Evolutionary conservation across 371 early-diverging fungal species (phyloP), one percentile per base, ranked within the genome.

Genomic region (Mucor indicus): DNA sequence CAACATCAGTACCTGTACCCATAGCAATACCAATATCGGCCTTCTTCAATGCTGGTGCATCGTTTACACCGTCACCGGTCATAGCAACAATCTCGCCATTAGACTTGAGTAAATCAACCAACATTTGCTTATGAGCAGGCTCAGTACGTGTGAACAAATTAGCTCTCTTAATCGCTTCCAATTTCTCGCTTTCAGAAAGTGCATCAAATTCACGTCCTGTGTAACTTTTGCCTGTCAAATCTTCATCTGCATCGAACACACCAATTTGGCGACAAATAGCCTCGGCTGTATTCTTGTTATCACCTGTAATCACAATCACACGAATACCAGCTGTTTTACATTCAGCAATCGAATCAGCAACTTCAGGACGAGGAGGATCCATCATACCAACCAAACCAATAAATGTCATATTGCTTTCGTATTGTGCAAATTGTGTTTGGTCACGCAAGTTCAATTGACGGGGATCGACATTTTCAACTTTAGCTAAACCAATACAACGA

Each of bases 61-160:
- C 98, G 67, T 98, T 98, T 32, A 97, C 97, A 75, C 98, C 98
- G 66, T 99, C 99, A 50, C 99, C 98, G 8, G 97, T 96, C 96
- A 99, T 96, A 25, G 96, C 98, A 12, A 96, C 96, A 30, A 97
- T 84, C 89, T 90, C 88, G 7, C 98, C 98, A 21, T 79, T 62
- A 19, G 70, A 75, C 68, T 96, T 89, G 53, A 99, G 76, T 27
- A 94, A 62, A 64, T 93, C 86, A 3, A 98, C 96, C 55, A 98
- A 75, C 62, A 91, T 79, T 62, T 85, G 80, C 76, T 99, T 99
- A 79, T 98, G 96, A 27, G 87, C 70, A 35, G 98, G 98, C 69
- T 95, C 95, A 0, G 94, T 91, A 50, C 98, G 83, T 16, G 94
- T 91, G 65, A 99, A 97, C 47, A 99, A 67, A 41, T 76, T 81